These are phyloP conservation scores for Pichia sp. DNA, from an alignment of 1,139 yeast genomes.

Conservation along the genomic window DNA sequence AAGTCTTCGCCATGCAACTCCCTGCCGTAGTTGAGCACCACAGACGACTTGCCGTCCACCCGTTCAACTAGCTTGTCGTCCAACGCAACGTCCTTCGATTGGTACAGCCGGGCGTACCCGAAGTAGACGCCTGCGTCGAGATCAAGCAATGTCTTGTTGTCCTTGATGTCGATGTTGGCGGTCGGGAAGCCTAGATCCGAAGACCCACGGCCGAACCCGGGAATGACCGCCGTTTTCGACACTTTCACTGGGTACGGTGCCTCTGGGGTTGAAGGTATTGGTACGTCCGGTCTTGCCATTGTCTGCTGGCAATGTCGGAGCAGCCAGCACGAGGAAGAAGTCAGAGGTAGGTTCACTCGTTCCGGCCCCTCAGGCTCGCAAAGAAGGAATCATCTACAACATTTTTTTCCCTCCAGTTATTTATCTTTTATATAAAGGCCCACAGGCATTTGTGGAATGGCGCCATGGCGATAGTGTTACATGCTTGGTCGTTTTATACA, in stretches of 20 bases:
- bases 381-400: no score
- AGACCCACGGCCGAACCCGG: conserved; percentile 96
- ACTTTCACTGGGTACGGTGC: conserved; percentile 67
- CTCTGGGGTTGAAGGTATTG: conserved; percentile 45
- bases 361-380: no score
- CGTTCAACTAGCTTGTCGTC: conserved; percentile 24
- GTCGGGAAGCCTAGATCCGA: conserved; percentile 93
- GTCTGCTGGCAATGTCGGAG: neutral
- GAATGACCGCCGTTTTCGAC: conserved; percentile 51
- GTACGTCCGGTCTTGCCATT: conserved; percentile 26
- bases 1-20: conserved; percentile 42
- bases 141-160: conserved; percentile 38
- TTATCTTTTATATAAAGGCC: no score
- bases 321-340: neutral
- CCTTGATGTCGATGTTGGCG: conserved; percentile 75
- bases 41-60: conserved; percentile 42
- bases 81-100: conserved; percentile 8
- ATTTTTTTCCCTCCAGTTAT: no score
- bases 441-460: no score
- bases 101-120: conserved; percentile 60
- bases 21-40: conserved; percentile 62
- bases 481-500: neutral
- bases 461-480: neutral
- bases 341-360: no score
- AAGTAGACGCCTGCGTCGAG: conserved; percentile 85